phyloP scores from a whole-genome alignment of 164 flowering plant species.

The Buxus sempervirens region DNA sequence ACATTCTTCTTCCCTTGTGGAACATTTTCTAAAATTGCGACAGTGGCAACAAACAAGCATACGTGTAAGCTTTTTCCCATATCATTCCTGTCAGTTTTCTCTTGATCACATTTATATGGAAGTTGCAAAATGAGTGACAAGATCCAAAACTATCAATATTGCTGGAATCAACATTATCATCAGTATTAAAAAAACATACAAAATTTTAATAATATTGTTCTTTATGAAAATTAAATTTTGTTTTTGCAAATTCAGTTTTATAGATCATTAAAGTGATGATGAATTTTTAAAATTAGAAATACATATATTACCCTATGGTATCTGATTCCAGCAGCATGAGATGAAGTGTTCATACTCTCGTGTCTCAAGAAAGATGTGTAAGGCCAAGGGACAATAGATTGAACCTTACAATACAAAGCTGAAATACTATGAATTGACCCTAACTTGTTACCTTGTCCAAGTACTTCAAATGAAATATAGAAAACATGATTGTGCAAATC shows the following conservation, averaged over 20 bases:
- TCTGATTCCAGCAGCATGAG: not conserved
- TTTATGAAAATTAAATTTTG: too few relatives aligned
- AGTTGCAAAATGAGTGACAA: not conserved
- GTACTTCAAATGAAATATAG: not conserved
- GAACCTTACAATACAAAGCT: not conserved
- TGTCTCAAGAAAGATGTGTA: not conserved
- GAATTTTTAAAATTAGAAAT: too few relatives aligned
- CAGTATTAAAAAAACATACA: not conserved
- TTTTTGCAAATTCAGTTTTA: not conserved
- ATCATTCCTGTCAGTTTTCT: not conserved
- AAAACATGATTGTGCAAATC: not conserved
- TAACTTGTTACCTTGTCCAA: not conserved
- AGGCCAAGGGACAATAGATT: not conserved
- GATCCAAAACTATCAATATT: not conserved
- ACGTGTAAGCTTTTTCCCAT: conserved; percentile 56
- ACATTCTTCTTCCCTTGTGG: conserved; percentile 89
- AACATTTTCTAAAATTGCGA: conserved; percentile 78
- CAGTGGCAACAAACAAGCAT: conserved; percentile 67
- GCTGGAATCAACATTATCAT: too few relatives aligned
- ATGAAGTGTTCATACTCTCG: not conserved
- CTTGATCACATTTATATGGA: not conserved
- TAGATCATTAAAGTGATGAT: not conserved
- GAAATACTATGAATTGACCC: conserved; percentile 14
- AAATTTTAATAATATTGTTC: not conserved
- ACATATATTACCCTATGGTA: not conserved